Evolutionary conservation across 2,329 filamentous ascomycete genomes (phyloP), one percentile per base, ranked within the genome.

Genomic region (Biscogniauxia marginata): DNA sequence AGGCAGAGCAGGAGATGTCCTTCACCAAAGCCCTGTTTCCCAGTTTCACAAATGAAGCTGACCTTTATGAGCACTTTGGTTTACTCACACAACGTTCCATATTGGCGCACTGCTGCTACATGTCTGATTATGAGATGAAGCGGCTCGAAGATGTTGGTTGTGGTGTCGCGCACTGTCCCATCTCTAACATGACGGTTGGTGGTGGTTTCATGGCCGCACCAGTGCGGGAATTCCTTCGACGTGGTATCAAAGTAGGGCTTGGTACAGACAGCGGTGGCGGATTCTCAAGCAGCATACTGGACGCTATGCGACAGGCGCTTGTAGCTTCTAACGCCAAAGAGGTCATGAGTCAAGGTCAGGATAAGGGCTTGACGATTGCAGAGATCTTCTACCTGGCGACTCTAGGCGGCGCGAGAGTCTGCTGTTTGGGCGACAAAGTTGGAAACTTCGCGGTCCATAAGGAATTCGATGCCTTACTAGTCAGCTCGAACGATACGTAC

Each of bases 241-340:
- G 75, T 1, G 84, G 79, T 1, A 81, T 88, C 65, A 86, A 87
- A 57, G 84, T 88, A n/a, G 86, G 86, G 0, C 70, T 89, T 0
- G 86, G 86, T 0, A 88, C 85, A 0, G 85, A 88, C 60, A 83
- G 79, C 46, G 84, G 84, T 2, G 86, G 84, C 24, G 85, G 85
- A 0, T 87, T 82, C 69, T 83, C 84, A 4, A 78, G 77, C 4
- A 81, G 78, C 8, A 86, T 88, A 65, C 73, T 86, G 1, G 79
- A 84, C 57, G 77, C 78, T 1, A 84, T 85, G 71, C 74, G 83
- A 7, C 79, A 84, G 60, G 81, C 84, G 0, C 76, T 87, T 54
- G 78, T 87, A 43, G 79, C 78, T 0, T 80, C 78, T 2, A 77
- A 79, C 56, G 78, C 80, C 1, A 67, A 74, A 1, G 79, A 81